Base-by-base conservation (phyloP, 768 basidiomycete species). In the Panellus pusillus region DNA sequence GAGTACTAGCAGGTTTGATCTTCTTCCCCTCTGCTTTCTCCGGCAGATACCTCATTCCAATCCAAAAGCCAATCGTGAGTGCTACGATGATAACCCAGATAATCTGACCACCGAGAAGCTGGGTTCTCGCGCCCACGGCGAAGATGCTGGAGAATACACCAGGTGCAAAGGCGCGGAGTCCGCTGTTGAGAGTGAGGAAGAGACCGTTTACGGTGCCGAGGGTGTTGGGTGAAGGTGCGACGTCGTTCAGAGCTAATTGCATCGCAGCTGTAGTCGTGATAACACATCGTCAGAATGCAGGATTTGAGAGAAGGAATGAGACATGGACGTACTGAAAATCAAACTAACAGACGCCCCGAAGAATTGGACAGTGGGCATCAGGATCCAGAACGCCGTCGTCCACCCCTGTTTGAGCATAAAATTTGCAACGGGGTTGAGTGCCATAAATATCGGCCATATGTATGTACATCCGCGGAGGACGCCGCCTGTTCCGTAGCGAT, bases 141-240 rank as follows among this genome's bases (percentile, higher is more conserved):
- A 50, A 50, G 24, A 50, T 15, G 35, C 50, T 50, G n/a, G 50
- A 50, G 43, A 50, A 50, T 37, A 50, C 19, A 14, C 41, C 50
- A 31, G 50, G 50, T 6, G 20, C 24, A 5, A 50, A 41, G 17
- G 50, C 50, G 19, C 50, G 31, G 11, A 44, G 31, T 27, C 41
- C 50, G 17, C 41, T 43, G 11, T 37, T 44, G 20, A 50, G 31
- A 18, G 50, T 50, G 42, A 50, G 50, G 41, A 37, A 43, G 31
- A 50, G 44, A n/a, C 18, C 50, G 50, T 50, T 50, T 14, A 50
- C 29, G 20, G 50, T 50, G 50, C 50, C 50, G 32, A 50, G 50
- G 50, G 42, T 44, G 41, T 43, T 44, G 18, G 50, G 42, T 18
- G 50, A 29, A 31, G 50, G 50, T 20, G 50, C 41, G 50, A 50